Evolutionary conservation across 1,284 basidiomycete species (phyloP).

Genomic region (Rhodotorula mucilaginosa): DNA sequence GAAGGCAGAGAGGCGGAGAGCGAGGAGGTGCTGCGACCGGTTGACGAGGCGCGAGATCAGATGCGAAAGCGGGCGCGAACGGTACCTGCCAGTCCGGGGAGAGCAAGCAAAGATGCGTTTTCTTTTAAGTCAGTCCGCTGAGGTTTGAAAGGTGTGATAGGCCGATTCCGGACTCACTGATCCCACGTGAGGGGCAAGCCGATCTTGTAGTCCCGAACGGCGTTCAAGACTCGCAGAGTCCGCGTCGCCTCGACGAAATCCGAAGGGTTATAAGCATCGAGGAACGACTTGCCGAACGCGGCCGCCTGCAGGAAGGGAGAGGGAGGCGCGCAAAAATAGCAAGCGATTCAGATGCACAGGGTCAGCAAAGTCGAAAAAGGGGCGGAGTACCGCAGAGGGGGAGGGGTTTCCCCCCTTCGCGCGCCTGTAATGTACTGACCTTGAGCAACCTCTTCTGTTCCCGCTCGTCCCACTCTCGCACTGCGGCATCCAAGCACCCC

Average conservation of each 20-base stretch:
- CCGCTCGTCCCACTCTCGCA: slow-evolving; percentile 80
- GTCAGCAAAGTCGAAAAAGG: too few relatives aligned
- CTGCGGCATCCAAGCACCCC: slow-evolving; percentile 89
- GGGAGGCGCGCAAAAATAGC: too few relatives aligned
- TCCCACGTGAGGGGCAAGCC: slow-evolving; percentile 90
- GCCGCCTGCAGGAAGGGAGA: slow-evolving; percentile 64
- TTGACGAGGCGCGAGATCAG: slow-evolving; percentile 80
- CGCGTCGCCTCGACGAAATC: slow-evolving; percentile 90
- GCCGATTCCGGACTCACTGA: slow-evolving; percentile 59
- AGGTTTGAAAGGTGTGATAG: neutral
- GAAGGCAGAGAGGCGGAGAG: slow-evolving; percentile 83
- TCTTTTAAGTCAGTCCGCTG: neutral
- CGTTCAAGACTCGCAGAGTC: slow-evolving; percentile 90
- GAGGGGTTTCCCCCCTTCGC: too few relatives aligned
- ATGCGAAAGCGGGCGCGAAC: slow-evolving; percentile 45
- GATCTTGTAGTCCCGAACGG: slow-evolving; percentile 83
- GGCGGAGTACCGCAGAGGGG: too few relatives aligned
- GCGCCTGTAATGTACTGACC: slow-evolving; percentile 54
- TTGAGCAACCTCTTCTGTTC: slow-evolving; percentile 86
- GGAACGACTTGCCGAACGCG: slow-evolving; percentile 87
- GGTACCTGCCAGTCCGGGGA: slow-evolving; percentile 25
- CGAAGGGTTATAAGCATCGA: slow-evolving; percentile 86
- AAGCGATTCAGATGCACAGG: too few relatives aligned
- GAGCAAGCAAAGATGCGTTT: too few relatives aligned
- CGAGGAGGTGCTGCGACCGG: slow-evolving; percentile 84